Conservation (phyloP, 2,329 filamentous ascomycete genomes). For the Ophiosphaerella herpotricha region DNA sequence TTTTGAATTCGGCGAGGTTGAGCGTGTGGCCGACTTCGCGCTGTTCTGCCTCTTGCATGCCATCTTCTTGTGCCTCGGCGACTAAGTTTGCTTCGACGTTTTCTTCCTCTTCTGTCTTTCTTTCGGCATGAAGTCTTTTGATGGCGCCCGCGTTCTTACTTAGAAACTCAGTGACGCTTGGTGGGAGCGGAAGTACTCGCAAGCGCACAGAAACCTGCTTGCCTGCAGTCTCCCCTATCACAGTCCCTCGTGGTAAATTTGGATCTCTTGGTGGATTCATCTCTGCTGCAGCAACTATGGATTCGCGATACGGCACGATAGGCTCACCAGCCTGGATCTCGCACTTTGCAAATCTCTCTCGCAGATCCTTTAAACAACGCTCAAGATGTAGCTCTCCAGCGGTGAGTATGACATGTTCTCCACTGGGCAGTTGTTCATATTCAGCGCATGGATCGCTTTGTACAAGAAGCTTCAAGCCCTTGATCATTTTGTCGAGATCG, state of each 20-base stretch:
- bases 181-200: slow-evolving; percentile 77
- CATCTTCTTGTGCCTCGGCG: slow-evolving; percentile 54
- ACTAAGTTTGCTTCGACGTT: slow-evolving; percentile 30
- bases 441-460: slow-evolving; percentile 95
- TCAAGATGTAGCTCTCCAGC: slow-evolving; percentile 95
- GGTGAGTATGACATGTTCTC: slow-evolving; percentile 92
- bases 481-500: slow-evolving; percentile 93
- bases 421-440: slow-evolving; percentile 90
- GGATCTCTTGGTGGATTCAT: slow-evolving; percentile 89
- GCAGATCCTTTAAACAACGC: slow-evolving; percentile 87
- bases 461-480: slow-evolving; percentile 81
- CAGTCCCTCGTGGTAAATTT: slow-evolving; percentile 81
- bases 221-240: slow-evolving; percentile 76
- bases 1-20: slow-evolving; percentile 75
- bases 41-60: slow-evolving; percentile 56
- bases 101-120: slow-evolving; percentile 56
- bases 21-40: slow-evolving; percentile 64
- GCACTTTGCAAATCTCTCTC: slow-evolving; percentile 89
- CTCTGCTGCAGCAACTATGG: slow-evolving; percentile 83
- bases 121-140: slow-evolving; percentile 76
- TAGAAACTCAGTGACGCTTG: slow-evolving; percentile 81
- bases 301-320: slow-evolving; percentile 95
- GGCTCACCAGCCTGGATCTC: slow-evolving; percentile 93
- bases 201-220: slow-evolving; percentile 82
- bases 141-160: slow-evolving; percentile 78